Evolutionary conservation across 2,329 filamentous ascomycete genomes (phyloP).

Genomic region (Neoascochyta sp.): DNA sequence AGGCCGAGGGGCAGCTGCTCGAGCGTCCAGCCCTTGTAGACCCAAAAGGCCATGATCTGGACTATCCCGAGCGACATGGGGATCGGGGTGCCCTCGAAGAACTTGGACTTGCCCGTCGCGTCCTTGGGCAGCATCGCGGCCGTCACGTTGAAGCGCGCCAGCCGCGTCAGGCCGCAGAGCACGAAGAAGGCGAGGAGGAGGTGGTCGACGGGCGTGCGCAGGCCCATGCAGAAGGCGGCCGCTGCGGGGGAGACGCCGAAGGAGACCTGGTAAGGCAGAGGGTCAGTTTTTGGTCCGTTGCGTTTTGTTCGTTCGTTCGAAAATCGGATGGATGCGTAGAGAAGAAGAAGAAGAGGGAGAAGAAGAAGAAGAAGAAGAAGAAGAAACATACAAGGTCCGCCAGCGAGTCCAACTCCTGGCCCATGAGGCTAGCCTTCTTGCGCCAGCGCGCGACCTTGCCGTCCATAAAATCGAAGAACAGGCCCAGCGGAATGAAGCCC

Average conservation of each 20-base stretch:
- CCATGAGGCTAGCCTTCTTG: slow-evolving; percentile 96
- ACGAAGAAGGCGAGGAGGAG: slow-evolving; percentile 83
- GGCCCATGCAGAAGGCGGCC: slow-evolving; percentile 81
- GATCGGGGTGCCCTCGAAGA: slow-evolving; percentile 96
- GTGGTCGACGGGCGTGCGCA: slow-evolving; percentile 82
- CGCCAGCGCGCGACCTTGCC: slow-evolving; percentile 95
- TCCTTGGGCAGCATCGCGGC: slow-evolving; percentile 88
- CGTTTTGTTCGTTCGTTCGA: too few species aligned
- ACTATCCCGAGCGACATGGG: slow-evolving; percentile 82
- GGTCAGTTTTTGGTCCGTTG: neutral
- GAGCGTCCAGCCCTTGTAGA: slow-evolving; percentile 73
- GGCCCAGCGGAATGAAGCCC: slow-evolving; percentile 73
- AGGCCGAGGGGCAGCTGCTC: slow-evolving; percentile 74
- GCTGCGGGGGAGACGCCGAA: slow-evolving; percentile 89
- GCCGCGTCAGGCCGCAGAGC: slow-evolving; percentile 85
- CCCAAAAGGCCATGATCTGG: slow-evolving; percentile 84
- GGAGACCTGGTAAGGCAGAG: slow-evolving; percentile 67
- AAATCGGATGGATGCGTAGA: too few species aligned
- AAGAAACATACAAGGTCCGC: slow-evolving; percentile 73
- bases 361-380: neutral
- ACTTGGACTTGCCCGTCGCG: slow-evolving; percentile 81
- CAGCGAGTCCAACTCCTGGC: slow-evolving; percentile 92
- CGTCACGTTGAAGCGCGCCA: slow-evolving; percentile 97
- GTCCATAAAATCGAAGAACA: slow-evolving; percentile 98
- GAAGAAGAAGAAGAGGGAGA: too few species aligned